Evolutionary conservation across 306 rosid genomes (phyloP).

Genomic region (Datisca glomerata): DNA sequence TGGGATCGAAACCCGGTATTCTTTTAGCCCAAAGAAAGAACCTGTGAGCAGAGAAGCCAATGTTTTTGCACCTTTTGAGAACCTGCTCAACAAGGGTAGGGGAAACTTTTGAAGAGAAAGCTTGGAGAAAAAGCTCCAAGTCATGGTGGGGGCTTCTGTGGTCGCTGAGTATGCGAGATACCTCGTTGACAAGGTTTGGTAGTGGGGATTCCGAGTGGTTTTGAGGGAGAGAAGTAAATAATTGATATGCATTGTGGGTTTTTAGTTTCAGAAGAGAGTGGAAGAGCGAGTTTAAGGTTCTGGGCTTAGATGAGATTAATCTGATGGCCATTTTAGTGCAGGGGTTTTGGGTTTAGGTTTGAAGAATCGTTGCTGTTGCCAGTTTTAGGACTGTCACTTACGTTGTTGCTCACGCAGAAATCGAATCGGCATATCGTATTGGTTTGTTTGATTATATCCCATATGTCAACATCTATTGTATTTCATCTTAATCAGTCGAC

Average conservation of each 20-base stretch:
- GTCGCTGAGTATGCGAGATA: constrained; percentile 78
- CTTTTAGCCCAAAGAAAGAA: constrained; percentile 85
- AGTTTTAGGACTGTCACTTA: background rate
- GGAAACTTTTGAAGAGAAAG: constrained; percentile 51
- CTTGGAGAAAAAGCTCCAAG: constrained; percentile 41
- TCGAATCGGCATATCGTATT: too few relatives aligned
- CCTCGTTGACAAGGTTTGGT: constrained; percentile 52
- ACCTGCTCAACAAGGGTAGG: constrained; percentile 65
- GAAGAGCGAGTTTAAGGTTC: constrained; percentile 16
- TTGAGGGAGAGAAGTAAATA: constrained; percentile 15
- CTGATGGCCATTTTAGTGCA: constrained; percentile 28
- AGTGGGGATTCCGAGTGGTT: constrained; percentile 16
- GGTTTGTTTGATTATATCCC: too few relatives aligned
- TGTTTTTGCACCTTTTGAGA: constrained; percentile 69
- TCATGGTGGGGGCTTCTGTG: constrained; percentile 71
- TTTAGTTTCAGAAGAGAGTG: constrained; percentile 16
- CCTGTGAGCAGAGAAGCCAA: constrained; percentile 70
- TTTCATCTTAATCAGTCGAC: too few relatives aligned
- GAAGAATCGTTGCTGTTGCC: too few relatives aligned
- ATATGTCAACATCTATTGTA: too few relatives aligned
- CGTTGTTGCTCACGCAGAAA: too few relatives aligned
- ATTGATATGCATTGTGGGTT: constrained; percentile 6
- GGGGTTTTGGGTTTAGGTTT: background rate
- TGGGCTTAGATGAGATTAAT: constrained; percentile 20
- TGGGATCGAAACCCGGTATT: constrained; percentile 58